A percentile compares a stretch with the other conserved stretches of the same genome.
Conservation (phyloP, 805 yeast species). For the Barnettozyma sucrosica region DNA sequence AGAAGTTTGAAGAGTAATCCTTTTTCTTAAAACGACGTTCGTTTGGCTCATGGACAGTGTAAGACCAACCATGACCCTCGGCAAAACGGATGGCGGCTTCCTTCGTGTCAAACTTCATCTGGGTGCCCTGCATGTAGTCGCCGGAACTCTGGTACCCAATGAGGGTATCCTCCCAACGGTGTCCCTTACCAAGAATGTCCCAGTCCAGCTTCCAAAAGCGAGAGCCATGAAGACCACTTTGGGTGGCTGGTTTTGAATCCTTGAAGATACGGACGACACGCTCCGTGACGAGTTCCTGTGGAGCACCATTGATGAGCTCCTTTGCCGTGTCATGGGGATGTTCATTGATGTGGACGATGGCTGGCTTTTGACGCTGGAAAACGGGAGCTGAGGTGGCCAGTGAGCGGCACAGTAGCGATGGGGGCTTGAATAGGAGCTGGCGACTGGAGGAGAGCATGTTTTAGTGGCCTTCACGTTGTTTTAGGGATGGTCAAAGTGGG, state of each 20-base stretch:
- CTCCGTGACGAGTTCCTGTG: conserved; percentile 49
- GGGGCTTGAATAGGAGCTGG: background rate
- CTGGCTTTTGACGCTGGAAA: conserved; percentile 3
- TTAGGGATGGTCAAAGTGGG: background rate
- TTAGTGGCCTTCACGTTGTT: background rate
- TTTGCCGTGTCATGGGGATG: conserved; percentile 34
- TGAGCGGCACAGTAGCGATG: background rate
- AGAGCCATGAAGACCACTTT: conserved; percentile 46
- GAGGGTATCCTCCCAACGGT: conserved; percentile 86
- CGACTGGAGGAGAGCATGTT: background rate
- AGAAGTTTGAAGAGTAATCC: conserved; percentile 67
- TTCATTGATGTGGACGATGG: conserved; percentile 16
- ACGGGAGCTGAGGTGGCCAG: background rate
- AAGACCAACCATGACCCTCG: conserved; percentile 80
- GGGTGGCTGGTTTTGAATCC: conserved; percentile 78
- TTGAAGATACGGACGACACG: conserved; percentile 73
- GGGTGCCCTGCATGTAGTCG: conserved; percentile 77
- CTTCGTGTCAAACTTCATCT: conserved; percentile 64
- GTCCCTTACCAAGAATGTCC: conserved; percentile 71
- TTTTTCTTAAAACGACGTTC: conserved; percentile 66
- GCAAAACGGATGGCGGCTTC: conserved; percentile 79
- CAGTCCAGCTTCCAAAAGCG: conserved; percentile 76
- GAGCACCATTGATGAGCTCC: conserved; percentile 74
- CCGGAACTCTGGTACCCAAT: conserved; percentile 80
- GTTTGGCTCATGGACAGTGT: conserved; percentile 77